Evolutionary conservation across 2,329 filamentous ascomycete genomes (phyloP).

Genomic region (Paecilomyces sp.): DNA sequence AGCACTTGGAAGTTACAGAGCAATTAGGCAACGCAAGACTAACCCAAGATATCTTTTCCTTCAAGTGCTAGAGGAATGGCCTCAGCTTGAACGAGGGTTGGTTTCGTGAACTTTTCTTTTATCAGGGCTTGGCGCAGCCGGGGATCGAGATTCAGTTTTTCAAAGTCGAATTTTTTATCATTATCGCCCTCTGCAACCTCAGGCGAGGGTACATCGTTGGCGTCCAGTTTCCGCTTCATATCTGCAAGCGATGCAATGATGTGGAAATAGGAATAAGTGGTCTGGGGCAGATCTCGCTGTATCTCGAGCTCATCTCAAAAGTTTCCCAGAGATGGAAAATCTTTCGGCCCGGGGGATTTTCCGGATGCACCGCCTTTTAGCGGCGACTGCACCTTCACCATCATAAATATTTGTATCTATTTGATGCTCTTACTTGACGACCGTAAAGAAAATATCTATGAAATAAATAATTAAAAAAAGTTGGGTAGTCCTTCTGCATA

Average conservation of each 20-base stretch:
- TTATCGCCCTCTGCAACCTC: constrained; percentile 20
- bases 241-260: constrained; percentile 4
- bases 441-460: no score
- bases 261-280: neutral
- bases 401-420: no score
- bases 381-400: neutral
- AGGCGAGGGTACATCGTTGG: constrained; percentile 38
- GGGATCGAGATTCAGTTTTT: constrained; percentile 71
- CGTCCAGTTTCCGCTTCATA: constrained; percentile 47
- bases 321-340: constrained; percentile 20
- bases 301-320: constrained; percentile 4
- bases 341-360: constrained; percentile 26
- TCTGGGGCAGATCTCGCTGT: neutral
- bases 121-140: constrained; percentile 80
- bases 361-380: constrained; percentile 16
- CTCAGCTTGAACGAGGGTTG: constrained; percentile 81
- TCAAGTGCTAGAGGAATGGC: constrained; percentile 82
- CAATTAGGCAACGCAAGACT: constrained; percentile 1
- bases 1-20: neutral
- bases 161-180: constrained; percentile 52
- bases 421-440: no score
- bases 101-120: constrained; percentile 73
- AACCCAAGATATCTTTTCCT: constrained; percentile 74
- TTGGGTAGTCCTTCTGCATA: no score
- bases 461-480: no score